These are phyloP conservation scores for Nepenthes alata DNA, from an alignment of 179 eudicot species.

Conservation along the genomic window DNA sequence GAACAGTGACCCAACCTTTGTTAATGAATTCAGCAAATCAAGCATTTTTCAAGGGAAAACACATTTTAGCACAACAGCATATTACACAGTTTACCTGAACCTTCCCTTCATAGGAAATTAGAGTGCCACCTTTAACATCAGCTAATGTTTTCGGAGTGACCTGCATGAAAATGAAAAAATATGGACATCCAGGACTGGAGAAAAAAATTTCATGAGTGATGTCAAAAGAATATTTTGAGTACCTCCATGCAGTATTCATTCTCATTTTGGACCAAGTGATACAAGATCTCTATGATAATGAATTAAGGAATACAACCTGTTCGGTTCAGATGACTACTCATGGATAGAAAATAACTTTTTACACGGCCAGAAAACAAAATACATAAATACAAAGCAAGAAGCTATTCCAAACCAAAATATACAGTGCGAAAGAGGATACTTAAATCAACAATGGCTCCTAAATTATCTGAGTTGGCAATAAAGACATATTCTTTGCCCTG, in stretches of 20 bases:
- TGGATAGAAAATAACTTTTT: too few relatives aligned
- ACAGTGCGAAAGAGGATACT: conserved; percentile 60
- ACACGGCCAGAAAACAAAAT: too few relatives aligned
- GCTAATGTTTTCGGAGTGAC: conserved; percentile 96
- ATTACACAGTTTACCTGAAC: conserved; percentile 60
- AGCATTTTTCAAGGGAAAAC: neutral
- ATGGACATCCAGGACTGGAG: conserved; percentile 2
- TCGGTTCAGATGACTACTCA: neutral
- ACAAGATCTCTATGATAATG: conserved; percentile 58
- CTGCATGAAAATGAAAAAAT: conserved; percentile 24
- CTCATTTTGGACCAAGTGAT: conserved; percentile 76
- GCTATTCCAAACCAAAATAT: neutral
- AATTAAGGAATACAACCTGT: conserved; percentile 34
- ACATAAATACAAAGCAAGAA: neutral
- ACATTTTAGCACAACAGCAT: neutral
- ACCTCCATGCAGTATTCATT: conserved; percentile 99
- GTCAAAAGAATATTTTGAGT: conserved; percentile 5
- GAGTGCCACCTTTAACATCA: conserved; percentile 96
- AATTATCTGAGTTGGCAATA: conserved; percentile 91
- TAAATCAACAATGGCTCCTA: conserved; percentile 95
- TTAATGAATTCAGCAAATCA: neutral
- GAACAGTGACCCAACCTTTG: too few relatives aligned
- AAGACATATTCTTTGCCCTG: conserved; percentile 99
- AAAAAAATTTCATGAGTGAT: neutral
- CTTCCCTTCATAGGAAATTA: conserved; percentile 88